Evolutionary conservation across 177 flowering plant genomes (phyloP).

Genomic region (Vitis hybrid): DNA sequence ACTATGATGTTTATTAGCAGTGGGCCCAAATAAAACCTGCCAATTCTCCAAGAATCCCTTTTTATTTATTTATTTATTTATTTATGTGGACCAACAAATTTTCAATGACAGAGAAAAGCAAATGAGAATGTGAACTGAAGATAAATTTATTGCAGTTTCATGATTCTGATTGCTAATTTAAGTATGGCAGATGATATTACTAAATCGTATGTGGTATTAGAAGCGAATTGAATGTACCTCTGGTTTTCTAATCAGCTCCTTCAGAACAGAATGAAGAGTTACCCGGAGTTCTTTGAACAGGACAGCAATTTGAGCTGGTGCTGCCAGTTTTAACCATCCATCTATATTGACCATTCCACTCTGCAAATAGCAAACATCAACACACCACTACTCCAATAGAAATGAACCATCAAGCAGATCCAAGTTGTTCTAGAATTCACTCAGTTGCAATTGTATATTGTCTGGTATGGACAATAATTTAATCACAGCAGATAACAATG

Average conservation of each 20-base stretch:
- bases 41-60: too few relatives aligned
- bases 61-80: too few relatives aligned
- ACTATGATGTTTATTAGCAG: too few relatives aligned
- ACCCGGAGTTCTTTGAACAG: slow-evolving; percentile 78
- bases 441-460: too few relatives aligned
- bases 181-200: neutral
- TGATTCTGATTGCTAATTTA: neutral
- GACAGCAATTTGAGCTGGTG: slow-evolving; percentile 91
- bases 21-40: too few relatives aligned
- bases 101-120: too few relatives aligned
- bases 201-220: neutral
- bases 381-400: neutral
- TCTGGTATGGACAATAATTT: too few relatives aligned
- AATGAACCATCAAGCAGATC: neutral
- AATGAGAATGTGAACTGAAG: too few relatives aligned
- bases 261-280: slow-evolving; percentile 71
- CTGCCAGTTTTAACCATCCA: slow-evolving; percentile 79
- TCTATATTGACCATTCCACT: slow-evolving; percentile 67
- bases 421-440: too few relatives aligned
- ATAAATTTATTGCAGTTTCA: too few relatives aligned
- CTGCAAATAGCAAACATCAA: slow-evolving; percentile 38
- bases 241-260: slow-evolving; percentile 72
- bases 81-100: too few relatives aligned
- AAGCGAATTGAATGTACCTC: slow-evolving; percentile 48
- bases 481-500: too few relatives aligned